Evolutionary conservation across 805 yeast genomes (phyloP), one percentile per base, ranked within the genome.

Genomic region (Metschnikowia reukaufii): DNA sequence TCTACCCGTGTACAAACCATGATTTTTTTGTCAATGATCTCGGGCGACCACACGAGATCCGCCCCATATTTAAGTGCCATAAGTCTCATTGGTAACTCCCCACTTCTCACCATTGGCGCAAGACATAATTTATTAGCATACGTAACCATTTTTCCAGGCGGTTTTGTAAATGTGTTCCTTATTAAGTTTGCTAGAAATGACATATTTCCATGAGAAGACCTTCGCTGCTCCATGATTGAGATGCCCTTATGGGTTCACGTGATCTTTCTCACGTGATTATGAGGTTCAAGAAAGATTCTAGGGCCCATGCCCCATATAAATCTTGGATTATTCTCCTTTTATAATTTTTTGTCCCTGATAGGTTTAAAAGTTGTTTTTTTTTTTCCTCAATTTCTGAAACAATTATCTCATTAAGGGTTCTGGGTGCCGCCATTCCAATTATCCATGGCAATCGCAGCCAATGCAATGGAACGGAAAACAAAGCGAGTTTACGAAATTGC

Each of bases 41-140:
- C 99, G 0, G 99, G 99, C 6, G 70, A 51, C 99, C 99, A 94
- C 4, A 94, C 98, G 39, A 92, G 71, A 65, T 94, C 98, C 0
- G 97, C 96, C 2, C 97, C 97, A 62, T 88, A 76, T 53, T 78
- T 79, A 19, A 94, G 73, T 0, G 97, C 84, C 54, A 91, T 63
- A 6, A 92, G 73, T 46, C 99, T 74, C 7, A 90, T 84, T 5
- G 99, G 98, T 4, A 94, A 78, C 68, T 94, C 99, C 10, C 98
- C 96, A 34, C 92, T 86, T 30, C 99, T 75, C 42, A 92, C 97
- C 99, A 92, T 92, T 0, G 99, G 99, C 0, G 97, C 98, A 33
- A 92, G 76, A 17, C 85, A 95, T 45, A 90, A 66, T 59, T 87
- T 88, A 1, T 95, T 92, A 16, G 79, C 76, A 66, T 82, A 91